Conservation (phyloP, 192 early-diverging fungal genomes). For the Podila clonocystis region DNA sequence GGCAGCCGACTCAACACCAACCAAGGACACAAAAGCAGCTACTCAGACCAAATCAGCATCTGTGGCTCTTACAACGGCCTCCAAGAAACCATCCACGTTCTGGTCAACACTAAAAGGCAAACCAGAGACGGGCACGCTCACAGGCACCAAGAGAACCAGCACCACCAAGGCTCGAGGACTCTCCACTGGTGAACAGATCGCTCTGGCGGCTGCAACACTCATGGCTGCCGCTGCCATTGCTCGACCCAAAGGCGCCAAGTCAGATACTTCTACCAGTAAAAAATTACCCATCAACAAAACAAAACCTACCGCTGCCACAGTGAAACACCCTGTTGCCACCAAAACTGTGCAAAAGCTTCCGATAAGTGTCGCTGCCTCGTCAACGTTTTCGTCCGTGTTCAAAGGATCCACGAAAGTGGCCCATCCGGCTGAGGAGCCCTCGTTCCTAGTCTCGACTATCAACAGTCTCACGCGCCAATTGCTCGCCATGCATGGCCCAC, state of each 20-base stretch:
- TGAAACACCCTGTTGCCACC: background rate
- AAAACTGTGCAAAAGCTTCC: conserved; percentile 3
- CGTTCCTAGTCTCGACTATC: conserved; percentile 22
- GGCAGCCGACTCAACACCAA: background rate
- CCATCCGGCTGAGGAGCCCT: background rate
- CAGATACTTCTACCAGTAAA: background rate
- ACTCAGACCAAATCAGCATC: background rate
- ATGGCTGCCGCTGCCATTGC: background rate
- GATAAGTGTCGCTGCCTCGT: background rate
- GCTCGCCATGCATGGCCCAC: conserved; percentile 5
- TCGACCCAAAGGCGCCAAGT: background rate
- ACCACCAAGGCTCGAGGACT: background rate
- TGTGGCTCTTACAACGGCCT: too few species aligned
- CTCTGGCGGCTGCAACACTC: background rate
- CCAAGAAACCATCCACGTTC: background rate
- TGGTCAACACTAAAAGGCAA: conserved; percentile 5
- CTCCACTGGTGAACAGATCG: background rate
- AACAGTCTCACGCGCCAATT: conserved; percentile 17
- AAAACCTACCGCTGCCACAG: background rate
- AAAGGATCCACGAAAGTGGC: background rate
- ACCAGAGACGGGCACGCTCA: background rate
- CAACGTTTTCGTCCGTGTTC: background rate
- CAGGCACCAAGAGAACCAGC: background rate
- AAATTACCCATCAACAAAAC: background rate
- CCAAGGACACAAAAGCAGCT: background rate